phyloP scores from a whole-genome alignment of 75 land plant species.

The Ceratopteris richardii region DNA sequence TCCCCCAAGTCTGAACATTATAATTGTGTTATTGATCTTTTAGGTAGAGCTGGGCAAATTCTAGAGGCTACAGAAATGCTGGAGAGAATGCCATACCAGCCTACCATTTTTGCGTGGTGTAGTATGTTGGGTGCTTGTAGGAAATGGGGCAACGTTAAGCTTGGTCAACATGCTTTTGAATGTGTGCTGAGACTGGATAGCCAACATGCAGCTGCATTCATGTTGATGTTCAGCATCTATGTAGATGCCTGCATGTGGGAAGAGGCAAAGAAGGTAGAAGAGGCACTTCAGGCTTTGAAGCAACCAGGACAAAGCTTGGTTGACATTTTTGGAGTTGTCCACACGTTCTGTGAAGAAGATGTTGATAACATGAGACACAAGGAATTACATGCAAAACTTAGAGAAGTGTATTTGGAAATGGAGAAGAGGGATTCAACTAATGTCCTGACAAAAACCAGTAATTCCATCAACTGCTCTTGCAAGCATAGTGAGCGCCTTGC shows the following conservation, averaged over 20 bases:
- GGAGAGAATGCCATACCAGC: slow-evolving; percentile 9
- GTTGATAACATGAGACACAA: not conserved
- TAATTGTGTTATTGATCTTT: slow-evolving; percentile 15
- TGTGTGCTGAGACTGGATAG: slow-evolving; percentile 8
- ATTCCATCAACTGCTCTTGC: not conserved
- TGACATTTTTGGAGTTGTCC: slow-evolving; percentile 6
- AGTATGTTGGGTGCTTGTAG: slow-evolving; percentile 5
- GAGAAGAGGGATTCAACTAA: not conserved
- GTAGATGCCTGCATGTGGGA: slow-evolving; percentile 9
- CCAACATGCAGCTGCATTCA: slow-evolving; percentile 4
- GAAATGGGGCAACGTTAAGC: slow-evolving; percentile 2
- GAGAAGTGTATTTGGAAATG: slow-evolving; percentile 2
- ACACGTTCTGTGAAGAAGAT: not conserved
- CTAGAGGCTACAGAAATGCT: slow-evolving; percentile 10
- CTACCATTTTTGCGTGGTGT: slow-evolving; percentile 4
- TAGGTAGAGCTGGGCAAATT: slow-evolving; percentile 14
- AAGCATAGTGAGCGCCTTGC: slow-evolving; percentile 10
- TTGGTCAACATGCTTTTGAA: slow-evolving; percentile 3
- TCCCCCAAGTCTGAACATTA: slow-evolving; percentile 16
- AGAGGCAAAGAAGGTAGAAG: slow-evolving; percentile 1
- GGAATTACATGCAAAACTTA: slow-evolving; percentile 2
- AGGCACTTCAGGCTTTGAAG: slow-evolving; percentile 2
- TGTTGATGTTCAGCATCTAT: slow-evolving; percentile 8
- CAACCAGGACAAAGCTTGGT: slow-evolving; percentile 11
- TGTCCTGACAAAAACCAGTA: not conserved